Percentiles rank a stretch among this genome's conserved stretches.
These are phyloP conservation scores for Cutaneotrichosporon sp. DNA, from an alignment of 1,284 basidiomycete genomes.

Conservation along the genomic window DNA sequence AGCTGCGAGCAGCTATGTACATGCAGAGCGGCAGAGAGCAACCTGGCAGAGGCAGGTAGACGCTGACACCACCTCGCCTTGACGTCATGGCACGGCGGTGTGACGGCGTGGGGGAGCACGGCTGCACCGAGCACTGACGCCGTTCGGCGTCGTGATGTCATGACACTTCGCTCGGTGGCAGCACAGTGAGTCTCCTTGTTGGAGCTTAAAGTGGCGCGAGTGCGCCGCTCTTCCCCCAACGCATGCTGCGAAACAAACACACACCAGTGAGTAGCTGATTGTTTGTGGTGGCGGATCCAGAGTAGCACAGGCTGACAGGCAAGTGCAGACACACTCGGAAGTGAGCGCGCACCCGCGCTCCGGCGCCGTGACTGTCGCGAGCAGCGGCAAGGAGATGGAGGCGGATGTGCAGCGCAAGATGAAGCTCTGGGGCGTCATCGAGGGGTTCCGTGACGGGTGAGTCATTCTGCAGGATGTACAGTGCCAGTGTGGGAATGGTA, in stretches of 20 bases:
- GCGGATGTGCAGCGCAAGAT: conserved; percentile 55
- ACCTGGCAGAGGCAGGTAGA: too few species aligned
- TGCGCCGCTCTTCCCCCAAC: neutral
- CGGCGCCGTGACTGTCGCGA: conserved; percentile 49
- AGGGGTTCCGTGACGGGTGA: conserved; percentile 71
- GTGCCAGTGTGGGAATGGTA: neutral
- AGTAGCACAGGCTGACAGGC: neutral
- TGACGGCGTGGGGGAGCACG: too few species aligned
- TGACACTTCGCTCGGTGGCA: neutral
- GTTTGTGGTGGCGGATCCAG: neutral
- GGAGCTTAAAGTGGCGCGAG: neutral
- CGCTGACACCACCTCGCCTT: too few species aligned
- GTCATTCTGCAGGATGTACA: conserved; percentile 14
- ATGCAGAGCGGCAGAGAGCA: too few species aligned
- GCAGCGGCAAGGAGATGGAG: conserved; percentile 48
- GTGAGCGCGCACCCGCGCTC: conserved; percentile 24
- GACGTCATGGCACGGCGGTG: too few species aligned
- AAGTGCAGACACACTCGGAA: conserved; percentile 18
- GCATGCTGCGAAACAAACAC: neutral
- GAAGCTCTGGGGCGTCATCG: conserved; percentile 70
- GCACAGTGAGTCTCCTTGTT: neutral
- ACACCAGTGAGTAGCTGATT: neutral
- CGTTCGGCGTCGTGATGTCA: neutral
- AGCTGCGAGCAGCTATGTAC: too few species aligned
- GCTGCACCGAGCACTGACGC: too few species aligned